Conservation (phyloP, 139 green algal genomes). For the Chlamydomonas incerta region DNA sequence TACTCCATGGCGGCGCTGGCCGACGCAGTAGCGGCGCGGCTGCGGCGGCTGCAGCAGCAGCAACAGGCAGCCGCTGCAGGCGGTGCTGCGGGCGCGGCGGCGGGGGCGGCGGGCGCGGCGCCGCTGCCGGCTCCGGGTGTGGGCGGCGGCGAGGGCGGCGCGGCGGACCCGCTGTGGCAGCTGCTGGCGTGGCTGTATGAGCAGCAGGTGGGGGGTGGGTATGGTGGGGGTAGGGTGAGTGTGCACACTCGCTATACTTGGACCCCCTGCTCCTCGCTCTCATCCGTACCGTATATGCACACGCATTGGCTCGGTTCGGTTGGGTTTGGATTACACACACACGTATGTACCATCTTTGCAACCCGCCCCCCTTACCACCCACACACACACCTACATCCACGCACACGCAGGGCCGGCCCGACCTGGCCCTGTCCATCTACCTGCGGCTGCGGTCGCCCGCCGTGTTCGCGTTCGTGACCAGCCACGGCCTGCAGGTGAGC, state of each 20-base stretch:
- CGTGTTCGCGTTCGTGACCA: constrained; percentile 53
- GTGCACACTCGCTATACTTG: too few species aligned
- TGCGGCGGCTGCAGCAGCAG: constrained; percentile 47
- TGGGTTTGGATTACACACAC: too few species aligned
- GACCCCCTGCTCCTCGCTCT: too few species aligned
- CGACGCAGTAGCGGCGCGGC: constrained; percentile 58
- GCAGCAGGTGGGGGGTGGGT: constrained; percentile 52
- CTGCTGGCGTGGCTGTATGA: constrained; percentile 87
- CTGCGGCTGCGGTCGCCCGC: constrained; percentile 69
- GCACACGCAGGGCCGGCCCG: constrained; percentile 71
- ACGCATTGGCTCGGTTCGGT: too few species aligned
- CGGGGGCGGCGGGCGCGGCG: background rate
- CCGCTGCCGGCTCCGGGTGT: background rate
- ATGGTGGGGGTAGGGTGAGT: too few species aligned
- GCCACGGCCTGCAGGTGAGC: constrained; percentile 33
- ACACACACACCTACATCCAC: too few species aligned
- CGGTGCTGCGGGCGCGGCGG: background rate
- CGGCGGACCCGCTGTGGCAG: constrained; percentile 70
- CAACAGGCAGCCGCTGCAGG: background rate
- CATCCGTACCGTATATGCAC: too few species aligned
- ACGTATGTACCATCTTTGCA: too few species aligned
- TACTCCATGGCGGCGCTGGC: constrained; percentile 50
- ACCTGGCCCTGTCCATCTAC: constrained; percentile 80
- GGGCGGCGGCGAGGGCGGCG: constrained; percentile 14
- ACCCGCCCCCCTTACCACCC: too few species aligned